phyloP scores from a whole-genome alignment of 169 alveolate species.

The Eimeria tenella region DNA sequence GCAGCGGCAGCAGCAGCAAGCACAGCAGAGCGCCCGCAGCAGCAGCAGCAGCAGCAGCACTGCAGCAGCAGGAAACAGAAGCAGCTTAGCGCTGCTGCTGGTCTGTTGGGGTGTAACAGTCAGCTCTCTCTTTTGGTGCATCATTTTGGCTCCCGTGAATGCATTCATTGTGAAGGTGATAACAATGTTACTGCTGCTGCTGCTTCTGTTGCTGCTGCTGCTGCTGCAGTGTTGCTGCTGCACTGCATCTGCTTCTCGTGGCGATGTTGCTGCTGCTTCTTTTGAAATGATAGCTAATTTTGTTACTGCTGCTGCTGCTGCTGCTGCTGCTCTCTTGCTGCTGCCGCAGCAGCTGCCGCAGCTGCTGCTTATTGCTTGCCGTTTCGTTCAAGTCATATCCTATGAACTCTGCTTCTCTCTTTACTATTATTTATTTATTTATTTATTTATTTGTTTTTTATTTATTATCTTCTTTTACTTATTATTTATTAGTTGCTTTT shows the following conservation, averaged over 20 bases:
- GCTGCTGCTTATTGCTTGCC: no score
- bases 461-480: no score
- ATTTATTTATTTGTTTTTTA: no score
- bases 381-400: no score
- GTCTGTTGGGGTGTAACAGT: neutral
- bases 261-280: neutral
- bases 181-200: neutral
- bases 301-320: neutral
- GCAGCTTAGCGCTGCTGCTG: neutral
- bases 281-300: neutral
- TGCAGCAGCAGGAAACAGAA: neutral
- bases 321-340: neutral
- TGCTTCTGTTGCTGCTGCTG: neutral
- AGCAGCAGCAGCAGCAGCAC: neutral
- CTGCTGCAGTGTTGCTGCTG: neutral
- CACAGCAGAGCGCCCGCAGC: neutral
- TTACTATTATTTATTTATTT: no score
- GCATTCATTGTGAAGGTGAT: neutral
- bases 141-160: neutral
- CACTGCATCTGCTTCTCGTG: neutral
- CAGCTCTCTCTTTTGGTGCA: neutral
- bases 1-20: no score
- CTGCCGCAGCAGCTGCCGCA: neutral
- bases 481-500: no score
- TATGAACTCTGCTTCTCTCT: no score